phyloP scores from a whole-genome alignment of 2,329 filamentous ascomycete genomes.

The Phyllosticta capitalensis region DNA sequence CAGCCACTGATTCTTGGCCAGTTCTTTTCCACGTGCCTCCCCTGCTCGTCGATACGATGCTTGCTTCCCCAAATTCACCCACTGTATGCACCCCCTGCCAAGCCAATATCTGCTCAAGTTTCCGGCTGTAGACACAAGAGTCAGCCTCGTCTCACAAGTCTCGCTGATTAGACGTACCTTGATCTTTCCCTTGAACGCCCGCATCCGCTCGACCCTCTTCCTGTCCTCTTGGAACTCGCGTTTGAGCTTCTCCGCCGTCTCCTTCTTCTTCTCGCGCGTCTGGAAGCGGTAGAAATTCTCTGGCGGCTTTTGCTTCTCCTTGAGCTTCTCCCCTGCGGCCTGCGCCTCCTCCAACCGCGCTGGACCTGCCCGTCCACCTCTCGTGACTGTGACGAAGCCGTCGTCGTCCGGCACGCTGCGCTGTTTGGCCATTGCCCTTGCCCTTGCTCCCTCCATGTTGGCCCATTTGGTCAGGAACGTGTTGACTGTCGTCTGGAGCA shows the following conservation, averaged over 20 bases:
- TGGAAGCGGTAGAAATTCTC: conserved; percentile 81
- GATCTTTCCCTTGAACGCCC: conserved; percentile 43
- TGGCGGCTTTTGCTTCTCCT: conserved; percentile 48
- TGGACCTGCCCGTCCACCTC: conserved; percentile 64
- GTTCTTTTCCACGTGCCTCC: neutral
- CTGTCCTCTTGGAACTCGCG: conserved; percentile 69
- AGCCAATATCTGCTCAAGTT: conserved; percentile 1
- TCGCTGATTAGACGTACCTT: neutral
- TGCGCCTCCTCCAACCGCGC: conserved; percentile 64
- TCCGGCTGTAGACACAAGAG: conserved; percentile 5
- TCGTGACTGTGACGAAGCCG: conserved; percentile 85
- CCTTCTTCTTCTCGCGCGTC: conserved; percentile 68
- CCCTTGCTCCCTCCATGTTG: conserved; percentile 56
- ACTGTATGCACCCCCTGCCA: neutral
- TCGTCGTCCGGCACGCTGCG: conserved; percentile 84
- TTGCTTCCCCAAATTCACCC: neutral
- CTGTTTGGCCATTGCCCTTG: conserved; percentile 51
- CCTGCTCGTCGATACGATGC: neutral
- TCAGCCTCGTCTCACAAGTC: neutral
- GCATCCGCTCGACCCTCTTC: conserved; percentile 61
- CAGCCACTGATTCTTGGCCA: neutral
- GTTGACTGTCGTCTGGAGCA: conserved; percentile 67
- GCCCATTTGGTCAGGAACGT: conserved; percentile 75
- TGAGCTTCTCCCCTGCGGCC: conserved; percentile 50
- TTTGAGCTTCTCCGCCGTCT: conserved; percentile 58